Base-by-base conservation (phyloP, 106 monocot species). In the Dendrobium officinale region DNA sequence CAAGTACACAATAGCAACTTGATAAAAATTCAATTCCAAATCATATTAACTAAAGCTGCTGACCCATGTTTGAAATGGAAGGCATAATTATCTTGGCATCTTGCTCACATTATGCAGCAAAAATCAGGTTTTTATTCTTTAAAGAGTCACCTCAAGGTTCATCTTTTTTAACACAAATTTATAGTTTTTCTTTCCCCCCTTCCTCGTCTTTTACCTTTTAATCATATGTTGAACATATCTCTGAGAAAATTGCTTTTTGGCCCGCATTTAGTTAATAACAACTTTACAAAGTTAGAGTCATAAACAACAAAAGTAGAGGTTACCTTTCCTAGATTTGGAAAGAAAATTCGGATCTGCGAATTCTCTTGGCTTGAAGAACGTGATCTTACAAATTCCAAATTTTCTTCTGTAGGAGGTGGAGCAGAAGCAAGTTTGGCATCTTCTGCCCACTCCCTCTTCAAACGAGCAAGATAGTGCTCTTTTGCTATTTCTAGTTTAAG, bases 301-400 rank as follows among this genome's bases (percentile, higher is more conserved):
- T 33, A 70, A 37, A 70, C 37, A 37, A 33, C 70, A 70, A 2
- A 70, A 70, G 70, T 43, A 44, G 20, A 74, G 5, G 72, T 67
- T 77, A 99, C 99, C 93, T 95, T 99, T 79, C 84, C 90, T 55
- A 95, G 82, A 55, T 88, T 99, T 31, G 99, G 99, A 55, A 99
- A 90, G 85, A 85, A 99, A 66, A 99, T 87, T 13, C 43, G 83
- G 20, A 95, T 81, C 29, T 88, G 88, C 43, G 51, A 80, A 44
- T 85, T 87, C 76, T 88, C 91, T 33, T 79, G 15, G 15, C 83
- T 83, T 10, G 56, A 15, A 48, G 15, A 22, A 29, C 77, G 80
- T 37, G 74, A 47, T 24, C 58, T 77, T 54, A 22, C 64, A 73
- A 70, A 29, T 73, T 56, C 55, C 59, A 49, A 10, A 40, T 76